These are phyloP conservation scores for Alternaria burnsii DNA, from an alignment of 2,329 filamentous ascomycete genomes.

Conservation along the genomic window DNA sequence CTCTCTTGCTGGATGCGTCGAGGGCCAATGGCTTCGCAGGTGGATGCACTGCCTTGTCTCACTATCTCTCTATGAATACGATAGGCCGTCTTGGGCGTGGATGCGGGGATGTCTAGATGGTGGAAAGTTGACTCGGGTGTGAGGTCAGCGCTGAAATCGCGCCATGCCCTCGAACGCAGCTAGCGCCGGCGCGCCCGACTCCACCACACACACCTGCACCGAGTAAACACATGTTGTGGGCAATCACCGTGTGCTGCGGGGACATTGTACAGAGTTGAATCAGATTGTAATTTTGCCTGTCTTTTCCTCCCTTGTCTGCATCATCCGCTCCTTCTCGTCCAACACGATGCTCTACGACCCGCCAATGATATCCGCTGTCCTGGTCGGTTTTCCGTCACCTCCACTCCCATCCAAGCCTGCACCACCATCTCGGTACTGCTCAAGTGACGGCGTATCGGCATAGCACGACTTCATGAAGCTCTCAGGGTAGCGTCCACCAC, in stretches of 20 bases:
- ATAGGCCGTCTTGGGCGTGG: neutral
- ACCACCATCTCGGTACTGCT: slow-evolving; percentile 7
- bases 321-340: neutral
- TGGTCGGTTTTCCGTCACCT: slow-evolving; percentile 6
- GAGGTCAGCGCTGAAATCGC: slow-evolving; percentile 19
- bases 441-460: slow-evolving; percentile 50
- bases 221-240: no score
- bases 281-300: neutral
- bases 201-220: neutral
- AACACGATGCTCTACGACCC: slow-evolving; percentile 4
- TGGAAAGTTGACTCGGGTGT: slow-evolving; percentile 10
- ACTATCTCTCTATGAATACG: neutral
- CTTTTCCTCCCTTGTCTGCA: neutral
- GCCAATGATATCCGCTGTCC: slow-evolving; percentile 8
- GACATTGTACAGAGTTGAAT: neutral
- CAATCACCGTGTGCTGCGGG: no score
- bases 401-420: neutral
- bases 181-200: neutral
- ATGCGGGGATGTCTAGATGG: neutral
- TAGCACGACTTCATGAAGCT: slow-evolving; percentile 44
- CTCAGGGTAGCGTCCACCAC: slow-evolving; percentile 53
- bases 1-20: neutral
- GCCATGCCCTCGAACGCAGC: slow-evolving; percentile 4
- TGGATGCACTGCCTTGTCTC: neutral
- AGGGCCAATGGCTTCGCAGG: slow-evolving; percentile 17